Evolutionary conservation across 1,139 yeast genomes (phyloP), one percentile per base, ranked within the genome.

Genomic region (Scheffersomyces lignicola): DNA sequence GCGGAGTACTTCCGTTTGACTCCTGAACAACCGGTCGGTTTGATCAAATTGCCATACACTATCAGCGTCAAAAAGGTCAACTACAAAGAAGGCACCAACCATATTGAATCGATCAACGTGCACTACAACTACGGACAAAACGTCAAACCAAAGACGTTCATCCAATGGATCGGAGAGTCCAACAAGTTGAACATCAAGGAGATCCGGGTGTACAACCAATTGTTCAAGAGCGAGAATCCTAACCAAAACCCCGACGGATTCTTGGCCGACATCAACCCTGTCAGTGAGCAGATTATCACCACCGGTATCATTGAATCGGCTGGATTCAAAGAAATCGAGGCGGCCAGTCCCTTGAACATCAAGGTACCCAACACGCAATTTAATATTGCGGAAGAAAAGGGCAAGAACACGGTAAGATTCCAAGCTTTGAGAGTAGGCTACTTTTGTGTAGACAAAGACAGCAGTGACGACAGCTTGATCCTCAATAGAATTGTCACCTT

Each of bases 371-470:
- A 78, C 39, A 83, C 84, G 42, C 81, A 81, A 44, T 84, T 84
- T 56, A 78, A 80, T 54, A 84, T 84, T 46, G 70, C 69, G 48
- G 95, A 86, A 57, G 62, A 60, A 36, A 58, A 58, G 32, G 76
- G 74, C 18, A 82, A 85, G 23, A 95, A 92, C 59, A 79, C 95
- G n/a, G 86, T 87, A 24, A 78, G 98, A 59, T 94, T 94, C 87
- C 99, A 94, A 68, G 98, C 96, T 20, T 76, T 94, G 61, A 83
- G 99, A 65, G 92, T 88, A 34, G 99, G 98, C 17, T 92, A 92
- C 64, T 94, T 90, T 76, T 83, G 96, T 58, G 65, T 88, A 60
- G 99, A 94, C 58, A 78, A 76, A 51, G 97, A 92, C 45, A 68
- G 88, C 37, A 67, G 70, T 5, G 71, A 65, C 15, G 81, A 76